Percentiles rank a stretch among this genome's conserved stretches.
Conservation (phyloP, 345 rosid species). For the Chamaenerion angustifolium region DNA sequence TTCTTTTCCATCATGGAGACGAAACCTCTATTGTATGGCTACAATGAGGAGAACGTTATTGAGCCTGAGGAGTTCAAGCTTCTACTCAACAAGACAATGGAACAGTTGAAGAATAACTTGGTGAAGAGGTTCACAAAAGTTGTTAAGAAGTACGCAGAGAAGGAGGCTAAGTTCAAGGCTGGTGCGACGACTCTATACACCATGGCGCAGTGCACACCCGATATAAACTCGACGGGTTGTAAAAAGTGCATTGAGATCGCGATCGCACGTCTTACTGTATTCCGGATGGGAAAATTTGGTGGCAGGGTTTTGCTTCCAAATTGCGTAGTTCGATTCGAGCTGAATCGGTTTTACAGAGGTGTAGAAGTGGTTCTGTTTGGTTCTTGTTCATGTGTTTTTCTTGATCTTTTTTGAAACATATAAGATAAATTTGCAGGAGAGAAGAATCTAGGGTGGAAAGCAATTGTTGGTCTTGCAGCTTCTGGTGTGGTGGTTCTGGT, state of each 20-base stretch:
- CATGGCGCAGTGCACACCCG: conserved; percentile 4
- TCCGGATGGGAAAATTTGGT: conserved; percentile 1
- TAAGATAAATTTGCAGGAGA: not conserved
- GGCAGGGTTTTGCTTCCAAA: conserved; percentile 20
- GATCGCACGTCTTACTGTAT: not conserved
- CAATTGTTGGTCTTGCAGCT: not conserved
- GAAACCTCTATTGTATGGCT: not conserved
- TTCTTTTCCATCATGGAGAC: conserved; percentile 10
- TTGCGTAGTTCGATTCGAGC: conserved; percentile 22
- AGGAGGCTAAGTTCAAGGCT: not conserved
- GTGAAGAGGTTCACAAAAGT: not conserved
- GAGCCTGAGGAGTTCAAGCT: conserved; percentile 3
- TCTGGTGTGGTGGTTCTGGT: not conserved
- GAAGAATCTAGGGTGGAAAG: no score
- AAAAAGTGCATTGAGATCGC: conserved; percentile 3
- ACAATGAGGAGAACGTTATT: conserved; percentile 2
- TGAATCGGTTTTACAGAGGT: conserved; percentile 9
- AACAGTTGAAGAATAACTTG: not conserved
- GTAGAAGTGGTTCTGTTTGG: not conserved
- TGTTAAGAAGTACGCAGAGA: not conserved
- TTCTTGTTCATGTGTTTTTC: no score
- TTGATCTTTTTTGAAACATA: no score
- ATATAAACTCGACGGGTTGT: not conserved
- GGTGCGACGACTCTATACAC: not conserved
- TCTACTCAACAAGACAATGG: not conserved